Conservation (phyloP, 192 early-diverging fungal species). For the Paraglomus brasilianum region DNA sequence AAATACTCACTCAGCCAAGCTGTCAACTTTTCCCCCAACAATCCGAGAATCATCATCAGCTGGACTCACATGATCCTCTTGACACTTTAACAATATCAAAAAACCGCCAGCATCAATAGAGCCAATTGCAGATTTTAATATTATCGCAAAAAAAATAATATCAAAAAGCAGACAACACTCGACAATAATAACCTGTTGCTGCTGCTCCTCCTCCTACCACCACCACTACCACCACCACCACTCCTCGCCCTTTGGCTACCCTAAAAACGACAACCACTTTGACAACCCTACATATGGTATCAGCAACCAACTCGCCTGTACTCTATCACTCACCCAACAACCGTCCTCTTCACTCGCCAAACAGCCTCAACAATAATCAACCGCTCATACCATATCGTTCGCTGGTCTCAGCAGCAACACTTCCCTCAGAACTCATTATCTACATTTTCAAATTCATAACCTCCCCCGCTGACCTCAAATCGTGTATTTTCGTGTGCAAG, state of each 20-base stretch:
- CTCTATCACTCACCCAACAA: background rate
- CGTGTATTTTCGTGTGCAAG: slow-evolving; percentile 50
- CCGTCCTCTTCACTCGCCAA: background rate
- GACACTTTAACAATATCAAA: background rate
- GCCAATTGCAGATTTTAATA: background rate
- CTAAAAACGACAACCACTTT: background rate
- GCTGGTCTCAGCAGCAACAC: slow-evolving; percentile 16
- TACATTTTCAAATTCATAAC: slow-evolving; percentile 49
- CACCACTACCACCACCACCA: background rate
- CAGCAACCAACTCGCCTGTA: background rate
- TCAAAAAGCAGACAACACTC: background rate
- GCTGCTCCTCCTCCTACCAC: background rate
- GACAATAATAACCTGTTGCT: background rate
- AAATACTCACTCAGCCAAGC: too few relatives aligned
- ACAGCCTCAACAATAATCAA: background rate
- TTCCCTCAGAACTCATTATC: slow-evolving; percentile 53
- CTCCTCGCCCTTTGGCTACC: background rate
- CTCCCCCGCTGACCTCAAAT: slow-evolving; percentile 43
- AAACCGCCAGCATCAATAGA: background rate
- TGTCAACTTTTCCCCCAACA: background rate
- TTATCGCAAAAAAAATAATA: background rate
- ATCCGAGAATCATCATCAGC: background rate
- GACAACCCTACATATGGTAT: background rate
- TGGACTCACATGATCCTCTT: background rate
- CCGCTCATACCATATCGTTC: background rate